Conservation (phyloP, 805 yeast genomes). For the Wickerhamiella siamensis region DNA sequence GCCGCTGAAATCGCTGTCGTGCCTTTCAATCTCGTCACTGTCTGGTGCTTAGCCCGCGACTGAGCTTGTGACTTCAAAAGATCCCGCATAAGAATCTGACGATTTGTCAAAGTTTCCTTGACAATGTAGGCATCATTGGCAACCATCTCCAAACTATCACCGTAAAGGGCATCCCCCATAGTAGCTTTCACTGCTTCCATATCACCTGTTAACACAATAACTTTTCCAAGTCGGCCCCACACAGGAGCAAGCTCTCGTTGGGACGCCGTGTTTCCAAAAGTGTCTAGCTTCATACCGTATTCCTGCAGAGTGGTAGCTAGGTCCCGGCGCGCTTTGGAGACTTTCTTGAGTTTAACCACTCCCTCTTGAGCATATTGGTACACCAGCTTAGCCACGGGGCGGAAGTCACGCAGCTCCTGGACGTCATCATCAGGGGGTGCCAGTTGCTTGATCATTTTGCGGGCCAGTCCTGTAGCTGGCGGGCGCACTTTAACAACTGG, state of each 20-base stretch:
- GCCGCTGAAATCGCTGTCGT: conserved; percentile 67
- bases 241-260: conserved; percentile 18
- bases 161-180: conserved; percentile 56
- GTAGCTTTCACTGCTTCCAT: conserved; percentile 57
- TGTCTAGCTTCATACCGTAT: conserved; percentile 25
- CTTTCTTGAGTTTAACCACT: conserved; percentile 42
- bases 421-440: conserved; percentile 85
- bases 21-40: conserved; percentile 55
- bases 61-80: conserved; percentile 61
- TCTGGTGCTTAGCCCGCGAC: conserved; percentile 53
- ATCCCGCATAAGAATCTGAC: conserved; percentile 88
- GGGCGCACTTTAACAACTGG: conserved; percentile 46
- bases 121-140: conserved; percentile 68
- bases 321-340: conserved; percentile 31
- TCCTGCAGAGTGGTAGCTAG: conserved; percentile 45
- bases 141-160: conserved; percentile 55
- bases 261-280: background rate
- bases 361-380: conserved; percentile 43
- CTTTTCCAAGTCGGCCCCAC: conserved; percentile 68
- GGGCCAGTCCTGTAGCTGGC: conserved; percentile 71
- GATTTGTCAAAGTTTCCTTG: conserved; percentile 83
- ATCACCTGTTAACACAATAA: conserved; percentile 59
- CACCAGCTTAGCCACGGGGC: conserved; percentile 73
- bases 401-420: conserved; percentile 61
- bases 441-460: conserved; percentile 83